These are phyloP conservation scores for Penstemon barbatus DNA, from an alignment of 257 asterid genomes.

Conservation along the genomic window DNA sequence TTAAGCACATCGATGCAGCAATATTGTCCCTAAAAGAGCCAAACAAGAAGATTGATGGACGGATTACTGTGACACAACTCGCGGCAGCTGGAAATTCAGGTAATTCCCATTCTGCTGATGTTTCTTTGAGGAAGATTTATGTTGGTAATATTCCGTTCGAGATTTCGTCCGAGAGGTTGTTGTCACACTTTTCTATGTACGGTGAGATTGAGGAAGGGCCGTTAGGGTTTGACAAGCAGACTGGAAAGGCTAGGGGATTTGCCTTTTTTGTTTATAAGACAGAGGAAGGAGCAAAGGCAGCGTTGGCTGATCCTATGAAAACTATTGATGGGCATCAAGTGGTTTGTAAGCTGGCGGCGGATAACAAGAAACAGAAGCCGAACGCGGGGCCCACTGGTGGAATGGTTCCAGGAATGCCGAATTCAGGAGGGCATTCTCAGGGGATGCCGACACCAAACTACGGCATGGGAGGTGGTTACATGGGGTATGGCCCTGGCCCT, in stretches of 20 bases:
- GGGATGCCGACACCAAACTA: conserved; percentile 47
- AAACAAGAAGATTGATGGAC: conserved; percentile 90
- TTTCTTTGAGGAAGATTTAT: conserved; percentile 80
- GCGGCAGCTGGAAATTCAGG: conserved; percentile 85
- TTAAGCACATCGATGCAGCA: conserved; percentile 82
- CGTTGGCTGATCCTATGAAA: conserved; percentile 76
- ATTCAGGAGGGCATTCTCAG: conserved; percentile 52
- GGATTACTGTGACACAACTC: conserved; percentile 87
- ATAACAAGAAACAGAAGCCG: conserved; percentile 76
- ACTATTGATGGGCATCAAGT: conserved; percentile 83
- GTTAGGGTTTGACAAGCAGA: conserved; percentile 92
- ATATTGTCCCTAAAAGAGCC: conserved; percentile 74
- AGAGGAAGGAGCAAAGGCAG: conserved; percentile 84
- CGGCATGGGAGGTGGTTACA: conserved; percentile 58
- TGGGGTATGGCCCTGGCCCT: conserved; percentile 57
- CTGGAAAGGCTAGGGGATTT: conserved; percentile 89
- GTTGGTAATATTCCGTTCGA: conserved; percentile 96
- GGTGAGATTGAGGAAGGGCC: conserved; percentile 99
- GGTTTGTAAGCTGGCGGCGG: conserved; percentile 89
- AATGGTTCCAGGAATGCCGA: conserved; percentile 47
- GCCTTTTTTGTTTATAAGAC: conserved; percentile 94
- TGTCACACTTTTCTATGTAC: conserved; percentile 64
- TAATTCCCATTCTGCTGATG: conserved; percentile 56
- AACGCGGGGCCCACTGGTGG: conserved; percentile 59
- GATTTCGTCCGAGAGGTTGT: conserved; percentile 73